Evolutionary conservation across 2,329 filamentous ascomycete species (phyloP).

Genomic region (Bipolaris cookei): DNA sequence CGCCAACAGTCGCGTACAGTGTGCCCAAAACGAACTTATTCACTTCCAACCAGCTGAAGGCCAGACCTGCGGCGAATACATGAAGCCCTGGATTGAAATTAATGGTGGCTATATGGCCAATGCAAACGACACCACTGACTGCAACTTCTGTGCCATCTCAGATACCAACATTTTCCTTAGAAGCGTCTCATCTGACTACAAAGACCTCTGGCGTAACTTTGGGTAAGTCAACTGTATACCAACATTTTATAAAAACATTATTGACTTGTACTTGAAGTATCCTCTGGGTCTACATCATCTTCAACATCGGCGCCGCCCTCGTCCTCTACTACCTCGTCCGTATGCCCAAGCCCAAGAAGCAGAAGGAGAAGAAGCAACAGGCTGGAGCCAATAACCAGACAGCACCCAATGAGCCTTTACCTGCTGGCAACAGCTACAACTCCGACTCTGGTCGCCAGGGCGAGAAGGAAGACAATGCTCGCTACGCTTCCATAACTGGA

Average conservation of each 20-base stretch:
- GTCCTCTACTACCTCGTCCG: constrained; percentile 61
- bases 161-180: constrained; percentile 54
- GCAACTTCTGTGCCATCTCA: constrained; percentile 50
- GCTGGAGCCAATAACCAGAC: constrained; percentile 6
- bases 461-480: constrained; percentile 15
- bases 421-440: constrained; percentile 16
- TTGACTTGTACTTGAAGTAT: constrained; percentile 35
- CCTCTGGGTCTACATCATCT: constrained; percentile 59
- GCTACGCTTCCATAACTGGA: constrained; percentile 23
- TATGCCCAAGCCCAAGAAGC: constrained; percentile 59
- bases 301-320: constrained; percentile 59
- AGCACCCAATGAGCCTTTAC: constrained; percentile 13
- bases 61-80: constrained; percentile 49
- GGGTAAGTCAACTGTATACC: constrained; percentile 39
- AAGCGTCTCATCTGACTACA: constrained; percentile 52
- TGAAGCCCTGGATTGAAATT: constrained; percentile 38
- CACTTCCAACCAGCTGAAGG: constrained; percentile 67
- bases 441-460: constrained; percentile 7
- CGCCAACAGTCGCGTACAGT: constrained; percentile 69
- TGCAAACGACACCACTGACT: constrained; percentile 45
- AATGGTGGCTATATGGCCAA: constrained; percentile 50
- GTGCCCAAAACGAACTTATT: constrained; percentile 72
- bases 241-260: background rate
- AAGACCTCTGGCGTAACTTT: constrained; percentile 60
- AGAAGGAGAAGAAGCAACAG: constrained; percentile 30